Percentiles rank a stretch among this genome's conserved stretches.
Conservation (phyloP, 345 rosid genomes). For the Lenwebbia sp. region DNA sequence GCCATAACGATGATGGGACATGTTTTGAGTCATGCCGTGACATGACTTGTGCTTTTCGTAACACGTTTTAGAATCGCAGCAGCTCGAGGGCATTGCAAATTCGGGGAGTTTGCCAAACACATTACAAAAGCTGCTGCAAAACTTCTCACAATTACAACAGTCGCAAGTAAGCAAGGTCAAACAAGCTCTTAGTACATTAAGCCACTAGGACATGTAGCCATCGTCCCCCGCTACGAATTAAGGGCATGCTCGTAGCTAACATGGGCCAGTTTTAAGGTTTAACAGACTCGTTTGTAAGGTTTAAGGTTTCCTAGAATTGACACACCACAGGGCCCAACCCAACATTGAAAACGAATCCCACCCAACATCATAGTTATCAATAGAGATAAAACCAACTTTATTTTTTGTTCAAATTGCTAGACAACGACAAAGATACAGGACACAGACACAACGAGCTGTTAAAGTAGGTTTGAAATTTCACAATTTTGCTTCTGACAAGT, state of each 20-base stretch:
- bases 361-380: not conserved
- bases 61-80: not conserved
- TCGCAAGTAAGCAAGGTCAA: not conserved
- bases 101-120: not conserved
- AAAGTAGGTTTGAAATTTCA: not conserved
- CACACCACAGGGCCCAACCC: not conserved
- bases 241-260: not conserved
- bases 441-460: not conserved
- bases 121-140: fast-evolving
- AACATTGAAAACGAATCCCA: not conserved
- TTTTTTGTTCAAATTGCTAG: not conserved
- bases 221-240: not conserved
- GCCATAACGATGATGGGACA: too few relatives aligned
- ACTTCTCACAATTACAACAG: not conserved
- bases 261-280: not conserved
- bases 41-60: not conserved
- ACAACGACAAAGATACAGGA: not conserved
- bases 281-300: not conserved
- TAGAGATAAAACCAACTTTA: not conserved
- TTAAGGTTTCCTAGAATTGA: not conserved
- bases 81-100: not conserved
- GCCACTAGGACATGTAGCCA: not conserved
- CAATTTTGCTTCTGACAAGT: not conserved
- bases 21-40: not conserved
- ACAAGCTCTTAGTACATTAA: not conserved